Conservation (phyloP, 2,329 filamentous ascomycete genomes). For the Erysiphe pulchra region DNA sequence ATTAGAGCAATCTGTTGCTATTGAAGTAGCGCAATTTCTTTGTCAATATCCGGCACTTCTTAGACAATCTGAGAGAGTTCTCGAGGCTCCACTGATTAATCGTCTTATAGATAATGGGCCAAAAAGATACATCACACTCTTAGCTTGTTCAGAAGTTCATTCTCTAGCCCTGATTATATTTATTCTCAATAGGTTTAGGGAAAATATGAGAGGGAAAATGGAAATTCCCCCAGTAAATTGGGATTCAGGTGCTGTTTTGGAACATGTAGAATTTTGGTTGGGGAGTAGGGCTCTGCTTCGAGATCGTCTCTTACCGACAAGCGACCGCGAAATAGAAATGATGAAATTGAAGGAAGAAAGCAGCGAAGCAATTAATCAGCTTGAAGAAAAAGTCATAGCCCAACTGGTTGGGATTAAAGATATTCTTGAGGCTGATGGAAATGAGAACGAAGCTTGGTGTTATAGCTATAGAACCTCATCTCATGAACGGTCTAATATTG, state of each 20-base stretch:
- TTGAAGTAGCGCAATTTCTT: conserved; percentile 65
- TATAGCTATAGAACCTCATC: too few species aligned
- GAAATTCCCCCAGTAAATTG: conserved; percentile 51
- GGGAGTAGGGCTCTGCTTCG: conserved; percentile 40
- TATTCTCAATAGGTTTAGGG: conserved; percentile 41
- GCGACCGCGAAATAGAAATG: conserved; percentile 43
- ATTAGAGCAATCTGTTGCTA: conserved; percentile 56
- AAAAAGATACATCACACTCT: conserved; percentile 41
- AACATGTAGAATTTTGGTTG: conserved; percentile 67
- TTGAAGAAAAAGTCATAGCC: conserved; percentile 41
- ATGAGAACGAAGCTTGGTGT: too few species aligned
- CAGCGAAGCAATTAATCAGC: conserved; percentile 4
- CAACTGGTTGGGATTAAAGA: conserved; percentile 18
- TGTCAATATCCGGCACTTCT: conserved; percentile 73
- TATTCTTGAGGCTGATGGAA: conserved; percentile 2
- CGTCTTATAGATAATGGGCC: conserved; percentile 22
- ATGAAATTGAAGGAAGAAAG: conserved; percentile 16
- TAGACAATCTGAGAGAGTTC: conserved; percentile 39
- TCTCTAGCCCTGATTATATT: conserved; percentile 50
- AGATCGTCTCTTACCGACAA: conserved; percentile 47
- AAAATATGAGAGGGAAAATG: conserved; percentile 31
- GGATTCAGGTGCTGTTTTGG: conserved; percentile 45
- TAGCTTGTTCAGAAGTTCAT: conserved; percentile 52
- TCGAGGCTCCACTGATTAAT: conserved; percentile 33
- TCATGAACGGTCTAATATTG: too few species aligned